Percentiles rank a stretch among this genome's conserved stretches.
phyloP scores from a whole-genome alignment of 805 yeast genomes.

The Candida orba region DNA sequence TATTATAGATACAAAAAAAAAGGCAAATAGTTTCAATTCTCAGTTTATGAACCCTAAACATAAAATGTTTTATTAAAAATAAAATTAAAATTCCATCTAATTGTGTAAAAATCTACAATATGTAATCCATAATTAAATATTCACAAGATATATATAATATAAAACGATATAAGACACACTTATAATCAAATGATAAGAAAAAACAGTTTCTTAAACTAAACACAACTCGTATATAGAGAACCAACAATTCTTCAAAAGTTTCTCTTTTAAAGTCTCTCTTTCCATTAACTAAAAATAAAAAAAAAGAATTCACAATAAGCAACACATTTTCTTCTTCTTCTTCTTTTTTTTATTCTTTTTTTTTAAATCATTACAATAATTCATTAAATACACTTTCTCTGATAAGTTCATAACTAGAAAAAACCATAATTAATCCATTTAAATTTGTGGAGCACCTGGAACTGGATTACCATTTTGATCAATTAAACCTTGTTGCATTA shows the following conservation, averaged over 20 bases:
- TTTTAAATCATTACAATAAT: background rate
- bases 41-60: background rate
- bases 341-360: background rate
- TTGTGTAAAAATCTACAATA: background rate
- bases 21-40: background rate
- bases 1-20: too few relatives aligned
- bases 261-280: too few relatives aligned
- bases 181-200: too few relatives aligned
- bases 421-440: constrained; percentile 6
- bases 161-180: too few relatives aligned
- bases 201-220: too few relatives aligned
- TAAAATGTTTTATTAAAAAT: background rate
- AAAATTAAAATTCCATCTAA: background rate
- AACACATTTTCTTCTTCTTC: too few relatives aligned
- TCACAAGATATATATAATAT: background rate
- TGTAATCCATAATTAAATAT: background rate
- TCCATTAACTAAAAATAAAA: too few relatives aligned
- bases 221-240: too few relatives aligned
- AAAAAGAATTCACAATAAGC: too few relatives aligned
- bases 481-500: constrained; percentile 82
- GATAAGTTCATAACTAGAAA: too few relatives aligned
- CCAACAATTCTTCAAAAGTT: too few relatives aligned
- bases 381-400: too few relatives aligned
- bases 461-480: constrained; percentile 84
- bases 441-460: constrained; percentile 65